phyloP scores from a whole-genome alignment of 2,329 filamentous ascomycete genomes.

The Sarocladium strictum region DNA sequence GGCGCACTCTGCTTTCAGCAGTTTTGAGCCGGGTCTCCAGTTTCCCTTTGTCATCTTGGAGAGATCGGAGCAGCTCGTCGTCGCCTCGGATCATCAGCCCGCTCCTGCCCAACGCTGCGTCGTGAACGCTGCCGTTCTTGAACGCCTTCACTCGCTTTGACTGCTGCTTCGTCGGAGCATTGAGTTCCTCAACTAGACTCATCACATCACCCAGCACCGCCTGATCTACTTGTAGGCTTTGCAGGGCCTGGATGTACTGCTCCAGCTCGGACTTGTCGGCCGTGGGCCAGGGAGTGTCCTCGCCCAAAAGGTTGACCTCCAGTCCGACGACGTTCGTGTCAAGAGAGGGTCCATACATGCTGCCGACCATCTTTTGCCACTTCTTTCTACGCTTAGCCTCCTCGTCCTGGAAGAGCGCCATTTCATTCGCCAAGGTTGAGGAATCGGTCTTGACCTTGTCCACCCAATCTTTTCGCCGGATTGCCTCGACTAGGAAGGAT shows the following conservation, averaged over 20 bases:
- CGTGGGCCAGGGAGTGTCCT: constrained; percentile 73
- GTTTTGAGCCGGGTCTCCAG: constrained; percentile 70
- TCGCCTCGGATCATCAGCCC: constrained; percentile 82
- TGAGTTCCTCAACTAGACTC: constrained; percentile 73
- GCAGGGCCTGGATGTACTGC: constrained; percentile 63
- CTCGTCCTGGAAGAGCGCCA: constrained; percentile 87
- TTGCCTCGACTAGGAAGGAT: constrained; percentile 78
- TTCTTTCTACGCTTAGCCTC: constrained; percentile 82
- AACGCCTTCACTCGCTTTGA: constrained; percentile 85
- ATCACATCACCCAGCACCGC: constrained; percentile 64
- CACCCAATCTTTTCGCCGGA: constrained; percentile 82
- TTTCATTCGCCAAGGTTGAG: constrained; percentile 81
- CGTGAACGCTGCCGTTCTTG: constrained; percentile 93
- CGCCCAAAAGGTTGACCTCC: constrained; percentile 78
- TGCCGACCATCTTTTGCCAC: constrained; percentile 82
- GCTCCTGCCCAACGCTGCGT: constrained; percentile 80
- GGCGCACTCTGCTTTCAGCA: constrained; percentile 83
- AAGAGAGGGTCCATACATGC: constrained; percentile 61
- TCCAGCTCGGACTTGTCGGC: constrained; percentile 72
- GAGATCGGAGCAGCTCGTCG: constrained; percentile 67
- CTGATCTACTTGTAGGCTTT: constrained; percentile 58
- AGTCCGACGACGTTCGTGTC: constrained; percentile 69
- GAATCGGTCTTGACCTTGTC: constrained; percentile 88
- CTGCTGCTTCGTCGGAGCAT: constrained; percentile 78
- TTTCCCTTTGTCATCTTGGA: constrained; percentile 79